Evolutionary conservation across 108 stramenopile genomes (phyloP).

Genomic region (Fragilariopsis cylindrus): DNA sequence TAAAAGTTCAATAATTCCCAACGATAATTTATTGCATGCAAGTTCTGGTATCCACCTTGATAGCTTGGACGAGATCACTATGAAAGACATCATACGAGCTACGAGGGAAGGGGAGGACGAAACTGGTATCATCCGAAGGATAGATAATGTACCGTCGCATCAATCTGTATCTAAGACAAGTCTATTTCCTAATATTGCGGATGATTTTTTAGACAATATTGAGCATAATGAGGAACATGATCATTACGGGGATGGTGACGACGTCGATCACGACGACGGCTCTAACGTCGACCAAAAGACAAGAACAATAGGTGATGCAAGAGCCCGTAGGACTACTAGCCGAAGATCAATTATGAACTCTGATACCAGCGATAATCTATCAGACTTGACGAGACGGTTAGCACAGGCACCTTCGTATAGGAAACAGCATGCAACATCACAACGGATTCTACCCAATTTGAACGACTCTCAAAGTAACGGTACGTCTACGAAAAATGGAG

Average conservation of each 20-base stretch:
- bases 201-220: background rate
- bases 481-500: background rate
- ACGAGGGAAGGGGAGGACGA: constrained; percentile 3
- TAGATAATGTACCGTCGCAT: background rate
- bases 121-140: background rate
- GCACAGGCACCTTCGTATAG: background rate
- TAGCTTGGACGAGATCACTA: background rate
- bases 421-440: background rate
- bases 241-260: background rate
- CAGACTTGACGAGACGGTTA: background rate
- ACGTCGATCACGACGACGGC: background rate
- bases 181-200: background rate
- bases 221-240: background rate
- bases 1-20: too few species aligned
- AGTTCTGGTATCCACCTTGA: too few species aligned
- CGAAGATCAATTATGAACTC: background rate
- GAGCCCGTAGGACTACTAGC: background rate
- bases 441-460: background rate
- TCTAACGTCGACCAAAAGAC: background rate
- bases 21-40: too few species aligned
- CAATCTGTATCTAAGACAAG: background rate
- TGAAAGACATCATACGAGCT: background rate
- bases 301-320: background rate
- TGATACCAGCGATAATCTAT: background rate
- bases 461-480: background rate